phyloP scores from a whole-genome alignment of 2,329 filamentous ascomycete genomes.

The Claviceps maximensis region DNA sequence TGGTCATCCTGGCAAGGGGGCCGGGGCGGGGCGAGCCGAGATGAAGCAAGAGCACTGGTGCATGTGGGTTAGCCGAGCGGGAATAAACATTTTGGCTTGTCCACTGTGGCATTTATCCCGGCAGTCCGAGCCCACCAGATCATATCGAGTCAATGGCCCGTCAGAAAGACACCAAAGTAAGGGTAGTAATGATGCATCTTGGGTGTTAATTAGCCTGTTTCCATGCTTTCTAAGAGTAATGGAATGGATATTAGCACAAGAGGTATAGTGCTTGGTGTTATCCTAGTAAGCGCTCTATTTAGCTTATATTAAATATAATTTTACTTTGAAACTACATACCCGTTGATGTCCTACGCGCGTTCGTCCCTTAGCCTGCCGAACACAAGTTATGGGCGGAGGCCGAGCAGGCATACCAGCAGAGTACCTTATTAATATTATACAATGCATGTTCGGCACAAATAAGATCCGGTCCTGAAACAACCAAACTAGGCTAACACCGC shows the following conservation, averaged over 20 bases:
- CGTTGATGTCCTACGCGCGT: background rate
- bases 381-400: background rate
- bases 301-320: conserved; percentile 1
- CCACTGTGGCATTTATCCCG: too few species aligned
- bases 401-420: too few species aligned
- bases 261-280: background rate
- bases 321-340: background rate
- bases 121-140: too few species aligned
- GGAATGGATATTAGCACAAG: background rate
- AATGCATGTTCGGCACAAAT: too few species aligned
- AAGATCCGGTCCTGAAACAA: too few species aligned
- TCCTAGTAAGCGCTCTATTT: background rate
- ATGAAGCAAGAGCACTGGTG: too few species aligned
- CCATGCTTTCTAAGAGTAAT: background rate
- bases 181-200: background rate
- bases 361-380: background rate
- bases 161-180: background rate
- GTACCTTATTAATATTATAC: too few species aligned
- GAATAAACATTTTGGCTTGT: too few species aligned
- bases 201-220: background rate
- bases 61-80: too few species aligned
- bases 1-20: too few species aligned
- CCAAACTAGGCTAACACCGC: too few species aligned
- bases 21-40: too few species aligned
- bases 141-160: background rate